Base-by-base conservation (phyloP, 1,284 basidiomycete species). In the Ceratobasidium sp. region DNA sequence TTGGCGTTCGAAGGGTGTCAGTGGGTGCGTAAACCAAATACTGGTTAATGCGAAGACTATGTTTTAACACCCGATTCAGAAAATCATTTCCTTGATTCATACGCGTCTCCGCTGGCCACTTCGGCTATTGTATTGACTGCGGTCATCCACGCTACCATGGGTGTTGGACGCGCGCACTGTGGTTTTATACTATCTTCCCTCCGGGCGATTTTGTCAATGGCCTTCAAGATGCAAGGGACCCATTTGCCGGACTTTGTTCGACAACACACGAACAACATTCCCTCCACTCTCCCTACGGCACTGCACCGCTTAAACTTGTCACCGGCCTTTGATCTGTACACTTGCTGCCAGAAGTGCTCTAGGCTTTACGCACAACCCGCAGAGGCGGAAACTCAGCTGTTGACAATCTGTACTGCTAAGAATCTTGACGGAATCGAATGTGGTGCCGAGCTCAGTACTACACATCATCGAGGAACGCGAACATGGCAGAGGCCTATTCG, bases 111-210 rank as follows among this genome's bases (percentile, higher is more conserved):
- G 36, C 29, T 59, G 17, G 15, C 22, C 17, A 59, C 24, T 15
- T 59, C 56, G 29, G 31, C 36, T 33, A n/a, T 59, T 4, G 56
- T 59, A 7, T 17, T 59, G 6, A 36, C 41, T 7, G 33, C 56
- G 36, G 9, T 59, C 22, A 33, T 59, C 19, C 56, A 59, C 11
- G 41, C 56, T 19, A 7, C 36, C 36, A 59, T 59, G 56, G 56
- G 56, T n/a, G 56, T 59, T 41, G 27, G 29, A 41, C 56, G 56
- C 2, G 19, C 33, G 1, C 9, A 31, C 9, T 59, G 56, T 9
- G 36, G 36, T 17, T 59, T 33, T 9, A 59, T 59, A 19, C 56
- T 59, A 6, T 15, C 9, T 1, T 11, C 33, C 17, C 56, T 59
- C n/a, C 56, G 56, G 0, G 27, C 14, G 1, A 17, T 59, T 1